Evolutionary conservation across 2,329 filamentous ascomycete genomes (phyloP).

Genomic region (Exophiala aquamarina): DNA sequence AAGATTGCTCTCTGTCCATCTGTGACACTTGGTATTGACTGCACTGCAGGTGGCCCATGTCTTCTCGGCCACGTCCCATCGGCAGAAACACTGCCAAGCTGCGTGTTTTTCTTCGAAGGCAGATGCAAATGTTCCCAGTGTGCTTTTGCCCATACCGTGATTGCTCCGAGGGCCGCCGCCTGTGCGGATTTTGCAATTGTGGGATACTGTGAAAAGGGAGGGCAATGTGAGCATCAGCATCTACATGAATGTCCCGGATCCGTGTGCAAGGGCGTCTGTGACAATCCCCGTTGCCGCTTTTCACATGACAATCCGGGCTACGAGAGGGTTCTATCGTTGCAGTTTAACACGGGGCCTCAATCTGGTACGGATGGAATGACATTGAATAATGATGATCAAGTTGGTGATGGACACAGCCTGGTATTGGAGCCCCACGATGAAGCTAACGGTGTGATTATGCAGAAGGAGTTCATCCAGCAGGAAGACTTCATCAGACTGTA

Average conservation of each 20-base stretch:
- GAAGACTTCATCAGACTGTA: constrained; percentile 15
- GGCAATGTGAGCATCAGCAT: constrained; percentile 76
- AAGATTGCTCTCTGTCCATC: constrained; percentile 91
- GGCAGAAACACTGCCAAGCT: constrained; percentile 80
- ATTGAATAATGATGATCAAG: background rate
- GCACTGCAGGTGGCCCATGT: constrained; percentile 74
- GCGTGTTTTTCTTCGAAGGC: constrained; percentile 85
- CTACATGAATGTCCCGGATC: constrained; percentile 93
- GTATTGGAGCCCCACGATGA: constrained; percentile 30
- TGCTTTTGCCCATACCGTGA: constrained; percentile 80
- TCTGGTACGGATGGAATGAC: constrained; percentile 48
- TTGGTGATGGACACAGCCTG: background rate
- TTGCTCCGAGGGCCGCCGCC: constrained; percentile 73
- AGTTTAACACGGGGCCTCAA: background rate
- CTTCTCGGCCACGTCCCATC: constrained; percentile 86
- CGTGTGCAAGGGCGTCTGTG: constrained; percentile 84
- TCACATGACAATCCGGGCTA: constrained; percentile 85
- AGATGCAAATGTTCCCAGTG: constrained; percentile 86
- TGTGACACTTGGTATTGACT: constrained; percentile 76
- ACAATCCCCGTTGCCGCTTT: constrained; percentile 76
- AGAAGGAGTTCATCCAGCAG: constrained; percentile 10
- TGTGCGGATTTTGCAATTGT: constrained; percentile 81
- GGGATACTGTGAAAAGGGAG: constrained; percentile 85
- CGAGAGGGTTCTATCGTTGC: constrained; percentile 49
- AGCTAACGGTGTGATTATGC: constrained; percentile 30